Conservation (phyloP, 441 rosid genomes). For the Omphalea diandra region DNA sequence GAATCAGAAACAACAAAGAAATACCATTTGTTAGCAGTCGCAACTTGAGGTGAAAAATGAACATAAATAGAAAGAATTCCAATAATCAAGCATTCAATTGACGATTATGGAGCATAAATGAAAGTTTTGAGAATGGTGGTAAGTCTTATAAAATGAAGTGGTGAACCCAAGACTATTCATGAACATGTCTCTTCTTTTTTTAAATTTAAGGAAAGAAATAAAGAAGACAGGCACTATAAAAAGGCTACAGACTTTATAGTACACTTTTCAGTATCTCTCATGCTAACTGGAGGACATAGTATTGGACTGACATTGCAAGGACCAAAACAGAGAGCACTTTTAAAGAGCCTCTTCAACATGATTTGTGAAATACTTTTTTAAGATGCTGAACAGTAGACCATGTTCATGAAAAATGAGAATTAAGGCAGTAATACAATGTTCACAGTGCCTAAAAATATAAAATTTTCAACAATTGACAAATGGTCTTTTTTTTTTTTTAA, state of each 20-base stretch:
- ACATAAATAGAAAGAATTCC: not conserved
- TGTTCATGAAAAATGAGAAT: not conserved
- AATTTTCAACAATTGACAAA: not conserved
- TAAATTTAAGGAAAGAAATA: not conserved
- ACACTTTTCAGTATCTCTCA: conserved; percentile 25
- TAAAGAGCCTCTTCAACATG: conserved; percentile 4
- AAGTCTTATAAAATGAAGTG: not conserved
- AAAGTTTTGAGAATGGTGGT: too few species aligned
- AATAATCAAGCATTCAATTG: not conserved
- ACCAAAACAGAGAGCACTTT: conserved; percentile 29
- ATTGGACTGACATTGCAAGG: conserved; percentile 30
- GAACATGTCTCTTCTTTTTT: not conserved
- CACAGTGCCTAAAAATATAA: not conserved
- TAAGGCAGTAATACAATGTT: conserved; percentile 11
- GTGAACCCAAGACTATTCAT: not conserved
- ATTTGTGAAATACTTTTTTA: not conserved
- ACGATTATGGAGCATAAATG: not conserved
- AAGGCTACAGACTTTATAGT: conserved; percentile 28
- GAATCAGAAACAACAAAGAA: conserved; percentile 15
- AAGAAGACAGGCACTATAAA: conserved; percentile 7
- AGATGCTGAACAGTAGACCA: not conserved
- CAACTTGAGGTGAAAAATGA: not conserved
- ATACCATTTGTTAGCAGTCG: not conserved
- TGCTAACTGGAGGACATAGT: conserved; percentile 22
- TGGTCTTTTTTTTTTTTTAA: not conserved